Percentiles rank a stretch among this genome's conserved stretches.
Conservation (phyloP, 768 basidiomycete species). For the Pilatotrama ljubarskyi region DNA sequence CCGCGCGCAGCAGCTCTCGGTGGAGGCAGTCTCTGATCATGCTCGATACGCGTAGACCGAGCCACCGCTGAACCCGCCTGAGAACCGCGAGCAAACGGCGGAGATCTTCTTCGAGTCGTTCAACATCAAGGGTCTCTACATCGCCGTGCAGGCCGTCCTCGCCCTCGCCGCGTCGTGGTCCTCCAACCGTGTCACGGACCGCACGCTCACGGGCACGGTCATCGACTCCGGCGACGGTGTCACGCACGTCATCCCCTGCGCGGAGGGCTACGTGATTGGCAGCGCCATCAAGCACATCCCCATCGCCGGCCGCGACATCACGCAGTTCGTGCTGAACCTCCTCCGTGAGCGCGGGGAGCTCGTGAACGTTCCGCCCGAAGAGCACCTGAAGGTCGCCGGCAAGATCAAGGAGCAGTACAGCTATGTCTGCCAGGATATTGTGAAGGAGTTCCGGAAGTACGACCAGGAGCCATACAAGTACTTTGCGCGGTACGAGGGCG, state of each 20-base stretch:
- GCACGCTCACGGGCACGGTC: conserved; percentile 94
- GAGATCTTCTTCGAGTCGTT: conserved; percentile 99
- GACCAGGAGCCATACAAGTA: conserved; percentile 94
- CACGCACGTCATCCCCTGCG: conserved; percentile 94
- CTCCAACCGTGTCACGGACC: conserved; percentile 83
- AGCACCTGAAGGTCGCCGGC: conserved; percentile 86
- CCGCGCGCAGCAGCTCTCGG: neutral
- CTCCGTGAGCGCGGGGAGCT: conserved; percentile 95
- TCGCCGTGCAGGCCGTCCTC: conserved; percentile 97
- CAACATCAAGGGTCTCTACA: conserved; percentile 98
- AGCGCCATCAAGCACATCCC: conserved; percentile 99
- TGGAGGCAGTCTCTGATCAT: neutral
- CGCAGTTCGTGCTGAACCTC: conserved; percentile 93
- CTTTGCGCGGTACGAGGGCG: conserved; percentile 91
- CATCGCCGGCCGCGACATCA: conserved; percentile 96
- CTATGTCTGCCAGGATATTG: conserved; percentile 98
- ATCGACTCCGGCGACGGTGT: conserved; percentile 99
- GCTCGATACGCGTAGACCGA: conserved; percentile 69
- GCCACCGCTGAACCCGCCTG: conserved; percentile 95
- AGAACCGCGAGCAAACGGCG: conserved; percentile 98
- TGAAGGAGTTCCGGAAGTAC: conserved; percentile 98
- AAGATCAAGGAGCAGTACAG: conserved; percentile 98
- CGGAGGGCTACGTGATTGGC: conserved; percentile 98
- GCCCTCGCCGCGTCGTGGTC: conserved; percentile 98
- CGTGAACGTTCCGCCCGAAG: conserved; percentile 88